Evolutionary conservation across 2,329 filamentous ascomycete species (phyloP), one percentile per base, ranked within the genome.

Genomic region (Colletotrichum filicis): DNA sequence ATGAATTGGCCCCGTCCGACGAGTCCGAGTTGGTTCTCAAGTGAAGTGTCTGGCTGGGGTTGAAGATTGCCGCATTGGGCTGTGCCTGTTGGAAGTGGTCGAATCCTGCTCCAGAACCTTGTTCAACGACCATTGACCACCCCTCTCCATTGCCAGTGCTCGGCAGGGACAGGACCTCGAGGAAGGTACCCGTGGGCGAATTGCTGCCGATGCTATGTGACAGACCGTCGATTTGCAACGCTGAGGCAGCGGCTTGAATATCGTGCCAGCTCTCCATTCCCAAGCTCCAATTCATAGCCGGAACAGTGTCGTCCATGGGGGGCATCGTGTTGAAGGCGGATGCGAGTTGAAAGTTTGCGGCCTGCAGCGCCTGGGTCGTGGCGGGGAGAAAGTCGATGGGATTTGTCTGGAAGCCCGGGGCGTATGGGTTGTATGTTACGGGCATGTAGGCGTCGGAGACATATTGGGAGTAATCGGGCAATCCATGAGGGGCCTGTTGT

Each of bases 31-130:
- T 92, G 67, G 93, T 95, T 77, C 95, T 91, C 79, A 97, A 89
- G 84, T 98, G 96, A 64, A 98, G 86, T 1, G 95, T 97, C 84
- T 98, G 94, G 74, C 93, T 91, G 2, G 96, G 96, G 83, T 98
- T 98, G 87, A 97, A 97, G 79, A 98, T 95, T 76, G 94, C 92
- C 53, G 87, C 82, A 74, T 86, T 90, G 64, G 90, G 89, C 61
- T 75, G 74, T 5, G 85, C 80, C 71, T 87, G 85, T 76, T 96
- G 93, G 76, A 93, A 91, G 49, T 84, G 78, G 63, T 92, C 93
- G 74, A 91, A 92, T 73, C 92, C 91, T 35, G 68, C 58, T 19
- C 68, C 62, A 12, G 62, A 59, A 42, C 69, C 69, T 58, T 74
- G 74, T 52, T 75, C 74, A 11, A 74, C 74, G 70, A 98, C 92